Evolutionary conservation across 371 early-diverging fungal species (phyloP), one percentile per base, ranked within the genome.

Genomic region (Coemansia sp.): DNA sequence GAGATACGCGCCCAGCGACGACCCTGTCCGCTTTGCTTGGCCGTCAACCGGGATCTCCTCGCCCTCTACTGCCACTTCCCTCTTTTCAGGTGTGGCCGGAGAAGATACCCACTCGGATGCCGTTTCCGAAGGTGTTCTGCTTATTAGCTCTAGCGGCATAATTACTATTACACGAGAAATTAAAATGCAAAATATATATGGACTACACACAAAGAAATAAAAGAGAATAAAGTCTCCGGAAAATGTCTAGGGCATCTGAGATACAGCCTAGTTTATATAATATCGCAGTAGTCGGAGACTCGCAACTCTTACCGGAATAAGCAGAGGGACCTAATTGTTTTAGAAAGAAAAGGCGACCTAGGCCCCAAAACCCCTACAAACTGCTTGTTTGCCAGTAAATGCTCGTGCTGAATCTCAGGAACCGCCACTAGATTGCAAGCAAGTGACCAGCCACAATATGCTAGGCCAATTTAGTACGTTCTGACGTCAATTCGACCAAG

Each of bases 1-100:
- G 48, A 86, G 83, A 20, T 65, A 68, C 3, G 72, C 78, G 21
- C 73, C 73, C 6, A 61, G 16, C 8, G 69, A 61, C n/a, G 78
- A 77, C 5, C 73, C 78, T 11, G 60, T 80, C 39, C 74, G 63
- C 62, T 65, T 37, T 11, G 67, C 40, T 44, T 72, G 72, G 18
- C 71, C 71, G 14, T 47, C 61, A n/a, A 42, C 52, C 3, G 18
- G 58, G 28, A n/a, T 7, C 28, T 56, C 42, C 37, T 62, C 37
- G 30, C n/a, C 62, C 1, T 12, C 37, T 9, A 18, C 18, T 2
- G 21, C 33, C 26, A 59, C 25, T 11, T 37, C 62, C 18, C 30
- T 21, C 62, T 62, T 62, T 18, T 62, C 62, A 12, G 48, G 62
- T 2, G 37, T 39, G 11, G 18, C 51, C 7, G 51, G 33, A 5